Percentiles rank a stretch among this genome's conserved stretches.
phyloP scores from a whole-genome alignment of 495 filamentous ascomycete species.

The Endocarpon pusillum region DNA sequence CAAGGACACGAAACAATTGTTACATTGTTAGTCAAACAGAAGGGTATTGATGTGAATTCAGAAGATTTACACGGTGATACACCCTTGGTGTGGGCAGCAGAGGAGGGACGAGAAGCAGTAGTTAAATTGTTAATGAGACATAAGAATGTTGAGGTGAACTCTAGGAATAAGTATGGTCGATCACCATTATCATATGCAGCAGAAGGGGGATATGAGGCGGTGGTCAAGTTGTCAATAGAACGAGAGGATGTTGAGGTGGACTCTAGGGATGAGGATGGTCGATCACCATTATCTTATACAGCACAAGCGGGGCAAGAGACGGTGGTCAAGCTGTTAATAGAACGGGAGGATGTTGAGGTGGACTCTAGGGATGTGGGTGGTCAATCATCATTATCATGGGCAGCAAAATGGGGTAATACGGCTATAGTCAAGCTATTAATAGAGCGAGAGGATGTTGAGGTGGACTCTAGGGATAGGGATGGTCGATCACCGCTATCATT shows the following conservation, averaged over 20 bases:
- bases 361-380: conserved; percentile 5
- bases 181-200: conserved; percentile 16
- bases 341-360: conserved; percentile 3
- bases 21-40: background rate
- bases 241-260: conserved; percentile 2
- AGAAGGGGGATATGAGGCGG: conserved; percentile 2
- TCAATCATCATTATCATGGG: conserved; percentile 8
- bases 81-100: conserved; percentile 22
- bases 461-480: conserved; percentile 9
- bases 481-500: conserved; percentile 8
- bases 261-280: conserved; percentile 1
- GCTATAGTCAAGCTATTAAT: conserved; percentile 12
- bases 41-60: conserved; percentile 3
- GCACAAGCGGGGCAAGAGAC: conserved; percentile 13
- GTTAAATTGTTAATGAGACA: conserved; percentile 15
- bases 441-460: conserved; percentile 7
- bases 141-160: conserved; percentile 13
- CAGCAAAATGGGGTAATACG: conserved; percentile 7
- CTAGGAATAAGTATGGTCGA: conserved; percentile 14
- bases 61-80: conserved; percentile 9
- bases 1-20: conserved; percentile 2
- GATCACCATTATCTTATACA: conserved; percentile 13
- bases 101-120: conserved; percentile 17
- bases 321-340: conserved; percentile 4
- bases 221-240: conserved; percentile 2